phyloP scores from a whole-genome alignment of 305 asterid species.

The Salvia sclarea region DNA sequence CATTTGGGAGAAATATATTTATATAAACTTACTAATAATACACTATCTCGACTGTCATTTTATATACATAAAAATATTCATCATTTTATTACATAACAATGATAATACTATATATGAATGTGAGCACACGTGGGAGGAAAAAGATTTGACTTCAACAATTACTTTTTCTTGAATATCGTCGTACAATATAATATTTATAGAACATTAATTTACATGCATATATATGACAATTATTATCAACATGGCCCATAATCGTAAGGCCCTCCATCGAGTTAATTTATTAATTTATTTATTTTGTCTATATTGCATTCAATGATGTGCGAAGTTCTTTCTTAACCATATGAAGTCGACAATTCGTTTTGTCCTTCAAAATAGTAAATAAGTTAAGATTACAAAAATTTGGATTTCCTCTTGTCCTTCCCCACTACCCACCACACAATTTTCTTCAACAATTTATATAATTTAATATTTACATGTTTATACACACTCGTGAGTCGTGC shows the following conservation, averaged over 20 bases:
- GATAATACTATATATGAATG: background rate
- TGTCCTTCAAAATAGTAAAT: constrained; percentile 33
- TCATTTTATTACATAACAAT: too few relatives aligned
- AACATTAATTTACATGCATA: background rate
- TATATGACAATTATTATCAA: background rate
- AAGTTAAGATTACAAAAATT: background rate
- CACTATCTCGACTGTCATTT: background rate
- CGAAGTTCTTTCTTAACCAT: constrained; percentile 38
- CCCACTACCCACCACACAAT: constrained; percentile 27
- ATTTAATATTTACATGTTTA: too few relatives aligned
- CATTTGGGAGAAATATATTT: background rate
- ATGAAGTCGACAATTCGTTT: constrained; percentile 39
- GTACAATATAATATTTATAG: background rate
- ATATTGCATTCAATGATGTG: constrained; percentile 35
- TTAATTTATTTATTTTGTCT: background rate
- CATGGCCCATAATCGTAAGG: constrained; percentile 23
- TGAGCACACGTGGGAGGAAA: background rate
- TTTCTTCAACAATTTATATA: background rate
- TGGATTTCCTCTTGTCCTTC: constrained; percentile 16
- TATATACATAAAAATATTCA: too few relatives aligned
- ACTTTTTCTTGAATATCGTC: background rate
- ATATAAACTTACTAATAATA: background rate
- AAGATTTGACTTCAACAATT: background rate
- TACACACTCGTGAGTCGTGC: too few relatives aligned
- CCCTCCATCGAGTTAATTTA: background rate